A percentile compares a stretch with the other conserved stretches of the same genome.
Conservation (phyloP, 176 grass and related monocot genomes). For the Neostapfia colusana region DNA sequence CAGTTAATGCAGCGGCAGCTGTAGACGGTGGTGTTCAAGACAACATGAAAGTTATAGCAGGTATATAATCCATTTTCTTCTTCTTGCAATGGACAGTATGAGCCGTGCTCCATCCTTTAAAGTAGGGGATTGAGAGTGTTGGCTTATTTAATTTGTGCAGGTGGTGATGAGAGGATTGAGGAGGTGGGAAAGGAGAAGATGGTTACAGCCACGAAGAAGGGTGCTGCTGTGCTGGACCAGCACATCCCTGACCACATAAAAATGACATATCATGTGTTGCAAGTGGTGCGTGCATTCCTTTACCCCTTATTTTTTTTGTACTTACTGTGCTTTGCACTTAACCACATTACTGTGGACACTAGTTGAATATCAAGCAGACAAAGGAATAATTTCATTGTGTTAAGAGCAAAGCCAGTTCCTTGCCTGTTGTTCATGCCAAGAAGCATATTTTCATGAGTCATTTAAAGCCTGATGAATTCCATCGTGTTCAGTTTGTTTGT, state of each 20-base stretch:
- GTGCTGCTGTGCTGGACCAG: slow-evolving; percentile 71
- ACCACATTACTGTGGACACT: not conserved
- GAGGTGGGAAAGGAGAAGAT: slow-evolving; percentile 72
- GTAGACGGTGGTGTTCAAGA: slow-evolving; percentile 43
- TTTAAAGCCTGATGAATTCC: slow-evolving; percentile 1
- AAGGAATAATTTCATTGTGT: too few species aligned
- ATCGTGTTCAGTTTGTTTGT: slow-evolving; percentile 3
- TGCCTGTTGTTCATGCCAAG: not conserved
- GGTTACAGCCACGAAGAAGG: slow-evolving; percentile 80
- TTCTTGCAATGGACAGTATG: not conserved
- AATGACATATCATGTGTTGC: slow-evolving; percentile 77
- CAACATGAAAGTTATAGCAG: slow-evolving; percentile 20
- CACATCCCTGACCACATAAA: slow-evolving; percentile 76
- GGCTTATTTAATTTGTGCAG: slow-evolving; percentile 26
- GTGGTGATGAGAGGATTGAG: slow-evolving; percentile 42
- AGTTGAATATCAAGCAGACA: not conserved
- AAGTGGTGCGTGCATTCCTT: slow-evolving; percentile 54
- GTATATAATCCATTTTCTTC: slow-evolving; percentile 29
- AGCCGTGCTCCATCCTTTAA: not conserved
- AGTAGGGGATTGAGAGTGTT: not conserved
- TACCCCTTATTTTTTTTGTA: not conserved
- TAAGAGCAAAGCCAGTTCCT: not conserved
- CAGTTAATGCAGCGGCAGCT: slow-evolving; percentile 16
- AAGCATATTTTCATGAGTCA: not conserved
- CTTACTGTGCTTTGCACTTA: not conserved